phyloP scores from a whole-genome alignment of 1,284 basidiomycete species.

The Austroboletus rostrupii region DNA sequence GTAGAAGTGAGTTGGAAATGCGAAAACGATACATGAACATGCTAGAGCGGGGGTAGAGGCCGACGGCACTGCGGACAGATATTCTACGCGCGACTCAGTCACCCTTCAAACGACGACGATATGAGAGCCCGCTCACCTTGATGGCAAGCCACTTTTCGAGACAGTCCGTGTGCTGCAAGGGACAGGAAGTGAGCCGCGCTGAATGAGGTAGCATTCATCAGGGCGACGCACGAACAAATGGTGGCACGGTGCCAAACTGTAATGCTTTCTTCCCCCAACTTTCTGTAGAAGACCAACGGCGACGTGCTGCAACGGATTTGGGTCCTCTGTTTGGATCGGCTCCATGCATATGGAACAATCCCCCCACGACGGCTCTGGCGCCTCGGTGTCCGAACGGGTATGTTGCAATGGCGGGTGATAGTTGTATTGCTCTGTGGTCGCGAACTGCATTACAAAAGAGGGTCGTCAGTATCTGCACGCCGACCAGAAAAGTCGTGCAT shows the following conservation, averaged over 20 bases:
- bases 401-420: slow-evolving; percentile 78
- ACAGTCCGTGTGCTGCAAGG: slow-evolving; percentile 73
- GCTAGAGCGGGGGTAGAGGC: slow-evolving; percentile 68
- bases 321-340: slow-evolving; percentile 59
- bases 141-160: slow-evolving; percentile 86
- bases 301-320: slow-evolving; percentile 32
- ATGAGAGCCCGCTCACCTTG: slow-evolving; percentile 51
- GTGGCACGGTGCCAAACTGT: slow-evolving; percentile 85
- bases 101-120: not conserved
- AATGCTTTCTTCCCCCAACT: slow-evolving; percentile 52
- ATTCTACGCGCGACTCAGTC: not conserved
- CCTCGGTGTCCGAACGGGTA: slow-evolving; percentile 58
- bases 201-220: not conserved
- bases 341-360: slow-evolving; percentile 94
- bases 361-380: slow-evolving; percentile 67
- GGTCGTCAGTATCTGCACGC: not conserved
- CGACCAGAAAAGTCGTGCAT: not conserved
- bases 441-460: slow-evolving; percentile 43
- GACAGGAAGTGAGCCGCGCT: not conserved
- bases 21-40: slow-evolving; percentile 1
- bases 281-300: slow-evolving; percentile 33
- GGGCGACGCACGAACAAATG: slow-evolving; percentile 74
- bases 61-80: slow-evolving; percentile 87
- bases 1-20: not conserved
- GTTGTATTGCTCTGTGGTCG: slow-evolving; percentile 65